Evolutionary conservation across 2,329 filamentous ascomycete genomes (phyloP), one percentile per base, ranked within the genome.

Genomic region (Colletotrichum karsti): DNA sequence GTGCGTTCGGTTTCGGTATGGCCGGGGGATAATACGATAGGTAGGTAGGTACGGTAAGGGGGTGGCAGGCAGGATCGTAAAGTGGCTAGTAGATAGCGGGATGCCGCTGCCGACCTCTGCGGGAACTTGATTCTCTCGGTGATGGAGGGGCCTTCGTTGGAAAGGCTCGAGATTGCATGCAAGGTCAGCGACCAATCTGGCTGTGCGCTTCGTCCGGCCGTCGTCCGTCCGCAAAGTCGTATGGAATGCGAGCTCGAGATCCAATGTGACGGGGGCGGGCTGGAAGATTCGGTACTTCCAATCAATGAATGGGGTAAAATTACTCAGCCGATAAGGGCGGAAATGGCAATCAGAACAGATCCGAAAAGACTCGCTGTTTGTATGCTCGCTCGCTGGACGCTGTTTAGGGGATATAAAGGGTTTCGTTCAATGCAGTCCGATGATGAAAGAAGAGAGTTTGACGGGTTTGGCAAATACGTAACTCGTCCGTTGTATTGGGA

Each of bases 381-480:
- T 35, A 28, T 10, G 58, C 18, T 15, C 15, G 10, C 37, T 48
- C 24, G 53, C 13, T 50, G 46, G n/a, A 39, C 35, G 37, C 18
- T 33, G 15, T 28, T 12, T 46, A 46, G 51, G 10, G 39, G 18
- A 13, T n/a, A n/a, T 44, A 20, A 28, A 44, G 10, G 54, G 18
- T 15, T 46, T 13, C 30, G 18, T 44, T 15, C n/a, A 22, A 41
- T 28, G 33, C 22, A 10, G 30, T 22, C 48, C 18, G 64, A 53
- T 63, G 59, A 67, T 67, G 65, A 59, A 67, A 33, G 53, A 54
- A 67, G 60, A 67, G 46, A 67, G 60, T 65, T 67, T 53, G 28
- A 46, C 24, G 46, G 30, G 59, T 28, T n/a, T 20, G 51, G 26
- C 2, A 41, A 39, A 33, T 33, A 67, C 65, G 60, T 65, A 67